Percentiles rank a stretch among this genome's conserved stretches.
phyloP scores from a whole-genome alignment of 2,329 filamentous ascomycete species.

The Epichloe sp. region DNA sequence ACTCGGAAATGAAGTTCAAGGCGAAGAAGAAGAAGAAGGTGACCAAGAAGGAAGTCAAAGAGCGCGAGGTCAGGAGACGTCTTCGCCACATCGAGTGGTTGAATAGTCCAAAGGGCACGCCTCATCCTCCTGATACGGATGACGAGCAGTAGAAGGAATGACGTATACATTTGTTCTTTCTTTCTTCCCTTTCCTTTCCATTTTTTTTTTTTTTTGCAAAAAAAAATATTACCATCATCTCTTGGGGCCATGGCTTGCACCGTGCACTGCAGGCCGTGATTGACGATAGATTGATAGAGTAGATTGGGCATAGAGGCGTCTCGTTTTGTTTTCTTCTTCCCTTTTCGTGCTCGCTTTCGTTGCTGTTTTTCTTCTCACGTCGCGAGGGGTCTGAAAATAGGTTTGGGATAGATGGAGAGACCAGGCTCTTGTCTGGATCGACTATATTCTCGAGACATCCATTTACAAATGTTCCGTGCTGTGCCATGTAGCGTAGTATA shows the following conservation, averaged over 20 bases:
- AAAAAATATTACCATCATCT: no score
- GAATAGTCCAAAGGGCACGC: conserved; percentile 74
- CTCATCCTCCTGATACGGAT: conserved; percentile 63
- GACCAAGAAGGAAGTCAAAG: conserved; percentile 93
- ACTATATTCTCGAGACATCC: no score
- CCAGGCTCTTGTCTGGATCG: no score
- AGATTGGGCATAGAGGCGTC: conserved; percentile 1
- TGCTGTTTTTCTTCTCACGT: neutral
- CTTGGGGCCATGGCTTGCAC: no score
- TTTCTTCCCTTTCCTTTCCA: neutral
- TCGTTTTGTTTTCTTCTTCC: neutral
- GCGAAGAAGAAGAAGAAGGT: conserved; percentile 95
- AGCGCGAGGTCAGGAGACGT: conserved; percentile 73
- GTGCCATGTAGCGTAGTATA: no score
- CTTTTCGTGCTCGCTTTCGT: neutral
- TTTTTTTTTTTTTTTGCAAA: neutral
- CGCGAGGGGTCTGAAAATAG: neutral
- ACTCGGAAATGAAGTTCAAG: conserved; percentile 71
- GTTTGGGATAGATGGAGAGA: neutral
- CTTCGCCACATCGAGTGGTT: conserved; percentile 79
- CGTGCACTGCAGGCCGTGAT: neutral
- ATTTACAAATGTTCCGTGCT: no score
- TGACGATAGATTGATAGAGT: neutral
- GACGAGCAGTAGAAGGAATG: conserved; percentile 41
- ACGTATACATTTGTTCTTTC: neutral